These are phyloP conservation scores for Boletus speciosus DNA, from an alignment of 768 basidiomycete species.

Conservation along the genomic window DNA sequence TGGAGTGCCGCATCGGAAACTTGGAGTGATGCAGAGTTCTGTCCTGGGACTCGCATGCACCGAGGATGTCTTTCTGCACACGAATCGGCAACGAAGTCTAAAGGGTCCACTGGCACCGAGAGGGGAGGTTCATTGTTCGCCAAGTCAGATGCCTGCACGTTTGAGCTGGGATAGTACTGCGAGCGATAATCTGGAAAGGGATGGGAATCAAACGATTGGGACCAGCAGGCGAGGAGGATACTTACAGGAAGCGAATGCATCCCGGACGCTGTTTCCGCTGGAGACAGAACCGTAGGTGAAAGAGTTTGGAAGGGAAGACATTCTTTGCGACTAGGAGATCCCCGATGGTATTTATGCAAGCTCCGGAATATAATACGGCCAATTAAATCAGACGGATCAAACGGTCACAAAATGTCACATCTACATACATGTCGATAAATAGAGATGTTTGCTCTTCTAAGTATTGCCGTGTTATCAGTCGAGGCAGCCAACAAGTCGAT, in stretches of 20 bases:
- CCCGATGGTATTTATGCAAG: neutral
- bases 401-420: neutral
- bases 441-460: constrained; percentile 14
- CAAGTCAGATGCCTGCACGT: constrained; percentile 48
- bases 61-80: constrained; percentile 7
- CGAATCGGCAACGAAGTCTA: neutral
- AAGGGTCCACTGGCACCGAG: constrained; percentile 2
- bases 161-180: constrained; percentile 62
- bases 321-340: constrained; percentile 9
- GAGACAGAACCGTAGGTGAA: constrained; percentile 47
- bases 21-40: constrained; percentile 2
- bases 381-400: constrained; percentile 2
- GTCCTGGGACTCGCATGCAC: neutral
- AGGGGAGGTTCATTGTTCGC: constrained; percentile 31
- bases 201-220: neutral
- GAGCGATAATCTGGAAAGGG: constrained; percentile 55
- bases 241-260: constrained; percentile 62
- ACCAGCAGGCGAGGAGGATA: neutral
- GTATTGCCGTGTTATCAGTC: constrained; percentile 15
- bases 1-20: constrained; percentile 19
- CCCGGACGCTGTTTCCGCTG: constrained; percentile 46
- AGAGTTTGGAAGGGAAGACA: constrained; percentile 48
- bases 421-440: constrained; percentile 22
- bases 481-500: constrained; percentile 1
- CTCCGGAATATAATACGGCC: constrained; percentile 1